phyloP scores from a whole-genome alignment of 257 asterid species.

The Verbascum thapsus region DNA sequence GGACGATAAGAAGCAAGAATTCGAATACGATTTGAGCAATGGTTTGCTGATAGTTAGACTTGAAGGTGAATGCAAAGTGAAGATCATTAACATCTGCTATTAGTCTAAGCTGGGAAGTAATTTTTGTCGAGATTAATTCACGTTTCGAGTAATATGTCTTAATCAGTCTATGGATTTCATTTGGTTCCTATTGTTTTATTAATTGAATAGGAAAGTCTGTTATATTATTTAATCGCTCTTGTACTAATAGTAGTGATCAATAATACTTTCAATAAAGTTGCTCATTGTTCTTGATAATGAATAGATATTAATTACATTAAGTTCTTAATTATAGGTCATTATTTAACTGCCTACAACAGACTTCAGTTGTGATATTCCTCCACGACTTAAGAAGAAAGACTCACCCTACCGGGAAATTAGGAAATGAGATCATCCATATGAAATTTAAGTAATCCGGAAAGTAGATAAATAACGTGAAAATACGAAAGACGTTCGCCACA shows the following conservation, averaged over 20 bases:
- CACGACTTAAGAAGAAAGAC: background rate
- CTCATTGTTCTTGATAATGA: too few relatives aligned
- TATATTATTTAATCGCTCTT: too few relatives aligned
- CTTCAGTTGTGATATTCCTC: background rate
- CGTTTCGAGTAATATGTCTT: too few relatives aligned
- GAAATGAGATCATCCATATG: background rate
- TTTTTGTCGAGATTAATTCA: background rate
- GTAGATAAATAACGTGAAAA: background rate
- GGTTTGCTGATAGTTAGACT: conserved; percentile 43
- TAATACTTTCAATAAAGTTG: too few relatives aligned
- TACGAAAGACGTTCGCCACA: background rate
- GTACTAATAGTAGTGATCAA: too few relatives aligned
- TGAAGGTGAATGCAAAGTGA: conserved; percentile 41
- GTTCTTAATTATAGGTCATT: too few relatives aligned
- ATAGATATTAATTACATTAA: too few relatives aligned
- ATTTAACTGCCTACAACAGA: background rate
- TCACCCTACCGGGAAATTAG: background rate
- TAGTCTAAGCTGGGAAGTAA: background rate
- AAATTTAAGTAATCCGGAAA: background rate
- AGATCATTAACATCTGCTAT: conserved; percentile 33
- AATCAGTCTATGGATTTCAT: too few relatives aligned
- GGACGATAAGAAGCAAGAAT: conserved; percentile 32
- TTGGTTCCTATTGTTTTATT: too few relatives aligned
- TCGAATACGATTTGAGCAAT: conserved; percentile 30
- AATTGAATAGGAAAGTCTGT: too few relatives aligned